phyloP scores from a whole-genome alignment of 2,329 filamentous ascomycete genomes.

The Curvularia spicifera region DNA sequence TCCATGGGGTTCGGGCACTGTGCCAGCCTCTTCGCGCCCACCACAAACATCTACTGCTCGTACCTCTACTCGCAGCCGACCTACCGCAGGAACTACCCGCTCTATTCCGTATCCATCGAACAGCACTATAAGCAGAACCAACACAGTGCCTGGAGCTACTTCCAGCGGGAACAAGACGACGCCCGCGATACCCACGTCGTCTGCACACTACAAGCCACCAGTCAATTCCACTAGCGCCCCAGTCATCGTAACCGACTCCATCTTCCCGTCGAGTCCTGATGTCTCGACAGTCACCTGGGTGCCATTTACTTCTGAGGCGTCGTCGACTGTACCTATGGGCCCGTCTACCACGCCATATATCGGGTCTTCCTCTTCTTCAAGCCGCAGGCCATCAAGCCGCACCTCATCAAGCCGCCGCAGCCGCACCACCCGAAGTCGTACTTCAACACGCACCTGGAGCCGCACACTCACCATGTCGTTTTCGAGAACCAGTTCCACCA shows the following conservation, averaged over 20 bases:
- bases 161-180: slow-evolving; percentile 4
- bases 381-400: background rate
- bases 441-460: slow-evolving; percentile 9
- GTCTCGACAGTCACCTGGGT: slow-evolving; percentile 12
- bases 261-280: slow-evolving; percentile 3
- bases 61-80: background rate
- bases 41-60: slow-evolving; percentile 4
- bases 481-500: background rate
- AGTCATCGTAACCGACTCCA: slow-evolving; percentile 1
- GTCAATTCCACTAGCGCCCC: slow-evolving; percentile 5
- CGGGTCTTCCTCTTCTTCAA: background rate
- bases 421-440: background rate
- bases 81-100: slow-evolving; percentile 1
- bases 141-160: slow-evolving; percentile 5
- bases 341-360: background rate
- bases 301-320: slow-evolving; percentile 7
- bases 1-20: slow-evolving; percentile 14
- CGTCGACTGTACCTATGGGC: background rate
- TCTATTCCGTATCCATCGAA: slow-evolving; percentile 10
- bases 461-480: slow-evolving; percentile 10
- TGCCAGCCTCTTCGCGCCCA: slow-evolving; percentile 1
- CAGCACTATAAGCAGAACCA: slow-evolving; percentile 9
- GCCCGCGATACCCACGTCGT: slow-evolving; percentile 3
- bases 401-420: background rate
- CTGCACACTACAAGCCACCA: slow-evolving; percentile 18